Evolutionary conservation across 2,329 filamentous ascomycete genomes (phyloP).

Genomic region (Aureobasidium sp.): DNA sequence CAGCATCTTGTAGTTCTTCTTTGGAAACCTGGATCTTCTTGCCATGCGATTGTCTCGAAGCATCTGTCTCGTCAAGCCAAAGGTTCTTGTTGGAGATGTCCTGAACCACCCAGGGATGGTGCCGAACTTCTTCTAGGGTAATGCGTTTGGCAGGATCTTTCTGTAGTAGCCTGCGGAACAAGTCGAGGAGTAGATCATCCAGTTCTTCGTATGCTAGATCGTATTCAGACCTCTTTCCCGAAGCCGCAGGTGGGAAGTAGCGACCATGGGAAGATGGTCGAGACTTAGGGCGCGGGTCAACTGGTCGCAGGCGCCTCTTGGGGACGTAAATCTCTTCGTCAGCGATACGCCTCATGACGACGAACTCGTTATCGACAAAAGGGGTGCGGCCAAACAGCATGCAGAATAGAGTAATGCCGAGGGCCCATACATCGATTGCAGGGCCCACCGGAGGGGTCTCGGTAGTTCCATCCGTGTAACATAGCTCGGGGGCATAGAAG

Average conservation of each 20-base stretch:
- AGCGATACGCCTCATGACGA: constrained; percentile 84
- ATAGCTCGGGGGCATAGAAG: constrained; percentile 95
- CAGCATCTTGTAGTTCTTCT: constrained; percentile 79
- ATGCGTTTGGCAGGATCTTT: constrained; percentile 90
- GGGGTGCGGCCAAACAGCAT: constrained; percentile 90
- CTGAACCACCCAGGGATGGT: constrained; percentile 81
- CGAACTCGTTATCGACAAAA: constrained; percentile 86
- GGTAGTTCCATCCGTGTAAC: constrained; percentile 78
- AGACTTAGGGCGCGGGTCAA: constrained; percentile 39
- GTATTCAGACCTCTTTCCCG: constrained; percentile 65
- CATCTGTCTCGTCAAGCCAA: constrained; percentile 95
- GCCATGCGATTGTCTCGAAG: constrained; percentile 65
- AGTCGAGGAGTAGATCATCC: constrained; percentile 68
- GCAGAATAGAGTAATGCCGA: constrained; percentile 93
- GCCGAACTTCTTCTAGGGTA: constrained; percentile 82
- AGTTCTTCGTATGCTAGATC: constrained; percentile 80
- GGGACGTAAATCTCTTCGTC: constrained; percentile 91
- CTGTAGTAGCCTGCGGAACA: constrained; percentile 68
- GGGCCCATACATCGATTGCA: constrained; percentile 94
- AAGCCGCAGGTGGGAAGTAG: constrained; percentile 36
- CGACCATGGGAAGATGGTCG: constrained; percentile 38
- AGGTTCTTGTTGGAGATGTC: constrained; percentile 63
- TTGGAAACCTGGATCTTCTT: constrained; percentile 88
- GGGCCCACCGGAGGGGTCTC: constrained; percentile 71
- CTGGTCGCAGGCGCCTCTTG: constrained; percentile 67